Percentiles rank a stretch among this genome's conserved stretches.
Evolutionary conservation across 768 basidiomycete species (phyloP).

Genomic region (Lactarius vividus): DNA sequence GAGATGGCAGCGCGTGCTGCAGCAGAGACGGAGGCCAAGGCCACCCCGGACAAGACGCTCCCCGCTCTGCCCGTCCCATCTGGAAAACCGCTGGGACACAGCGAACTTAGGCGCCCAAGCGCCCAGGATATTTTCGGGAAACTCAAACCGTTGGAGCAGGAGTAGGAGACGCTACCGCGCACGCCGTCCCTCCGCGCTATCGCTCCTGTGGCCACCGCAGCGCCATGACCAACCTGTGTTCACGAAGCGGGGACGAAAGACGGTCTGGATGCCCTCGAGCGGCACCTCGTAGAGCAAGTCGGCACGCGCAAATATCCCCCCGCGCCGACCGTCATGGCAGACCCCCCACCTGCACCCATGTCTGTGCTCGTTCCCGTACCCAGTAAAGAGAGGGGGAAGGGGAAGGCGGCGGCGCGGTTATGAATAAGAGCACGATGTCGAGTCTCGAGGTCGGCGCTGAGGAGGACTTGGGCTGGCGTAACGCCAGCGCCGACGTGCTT

Average conservation of each 20-base stretch:
- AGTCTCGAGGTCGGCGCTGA: slow-evolving; percentile 42
- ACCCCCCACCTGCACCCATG: slow-evolving; percentile 1
- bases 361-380: slow-evolving; percentile 13
- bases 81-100: slow-evolving; percentile 32
- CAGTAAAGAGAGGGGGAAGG: slow-evolving; percentile 2
- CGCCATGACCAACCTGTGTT: neutral
- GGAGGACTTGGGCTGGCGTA: slow-evolving; percentile 31
- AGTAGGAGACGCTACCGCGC: neutral
- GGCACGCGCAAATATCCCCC: slow-evolving; percentile 53
- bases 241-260: neutral
- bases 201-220: slow-evolving; percentile 32
- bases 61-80: slow-evolving; percentile 57
- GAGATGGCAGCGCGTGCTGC: slow-evolving; percentile 58
- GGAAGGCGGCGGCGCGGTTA: slow-evolving; percentile 20
- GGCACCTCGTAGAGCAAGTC: slow-evolving; percentile 64
- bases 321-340: slow-evolving; percentile 7
- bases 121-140: slow-evolving; percentile 37
- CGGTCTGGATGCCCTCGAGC: slow-evolving; percentile 73
- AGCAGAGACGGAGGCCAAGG: slow-evolving; percentile 29
- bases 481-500: slow-evolving; percentile 34
- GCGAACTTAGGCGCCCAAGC: slow-evolving; percentile 24
- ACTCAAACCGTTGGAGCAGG: too few relatives aligned
- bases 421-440: slow-evolving; percentile 48
- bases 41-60: slow-evolving; percentile 52
- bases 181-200: slow-evolving; percentile 34